Conservation (phyloP, 805 yeast species). For the Cyberlindnera galapagoensis region DNA sequence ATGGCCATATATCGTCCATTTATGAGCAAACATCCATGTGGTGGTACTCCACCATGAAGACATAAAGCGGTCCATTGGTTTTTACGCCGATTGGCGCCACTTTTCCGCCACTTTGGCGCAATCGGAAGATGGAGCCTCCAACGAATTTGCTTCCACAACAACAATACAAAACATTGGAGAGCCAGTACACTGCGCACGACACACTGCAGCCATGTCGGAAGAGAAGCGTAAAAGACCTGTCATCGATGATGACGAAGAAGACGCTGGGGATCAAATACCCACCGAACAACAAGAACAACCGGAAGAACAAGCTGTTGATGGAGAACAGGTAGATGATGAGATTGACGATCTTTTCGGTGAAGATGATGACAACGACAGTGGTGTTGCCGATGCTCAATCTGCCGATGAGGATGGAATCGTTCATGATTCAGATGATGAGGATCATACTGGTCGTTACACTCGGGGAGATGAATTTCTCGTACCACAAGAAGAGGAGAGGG, state of each 20-base stretch:
- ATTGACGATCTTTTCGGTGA: slow-evolving; percentile 36
- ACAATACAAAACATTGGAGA: no score
- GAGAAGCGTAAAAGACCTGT: slow-evolving; percentile 13
- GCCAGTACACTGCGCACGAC: no score
- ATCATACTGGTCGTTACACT: slow-evolving; percentile 3
- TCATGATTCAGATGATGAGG: slow-evolving; percentile 18
- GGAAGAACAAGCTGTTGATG: slow-evolving; percentile 9
- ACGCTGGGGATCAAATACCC: slow-evolving; percentile 5
- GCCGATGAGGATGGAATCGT: background rate
- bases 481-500: slow-evolving; percentile 9
- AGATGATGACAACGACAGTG: slow-evolving; percentile 20
- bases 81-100: no score
- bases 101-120: no score
- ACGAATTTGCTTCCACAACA: no score
- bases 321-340: slow-evolving; percentile 29
- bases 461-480: slow-evolving; percentile 26
- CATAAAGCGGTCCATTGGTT: no score
- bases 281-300: background rate
- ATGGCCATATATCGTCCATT: no score
- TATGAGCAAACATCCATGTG: no score
- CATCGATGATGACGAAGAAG: slow-evolving; percentile 18
- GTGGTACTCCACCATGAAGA: no score
- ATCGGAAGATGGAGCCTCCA: no score
- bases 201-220: slow-evolving; percentile 17
- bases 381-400: background rate